Conservation (phyloP, 208 protist species). For the Trypanosoma mega region DNA sequence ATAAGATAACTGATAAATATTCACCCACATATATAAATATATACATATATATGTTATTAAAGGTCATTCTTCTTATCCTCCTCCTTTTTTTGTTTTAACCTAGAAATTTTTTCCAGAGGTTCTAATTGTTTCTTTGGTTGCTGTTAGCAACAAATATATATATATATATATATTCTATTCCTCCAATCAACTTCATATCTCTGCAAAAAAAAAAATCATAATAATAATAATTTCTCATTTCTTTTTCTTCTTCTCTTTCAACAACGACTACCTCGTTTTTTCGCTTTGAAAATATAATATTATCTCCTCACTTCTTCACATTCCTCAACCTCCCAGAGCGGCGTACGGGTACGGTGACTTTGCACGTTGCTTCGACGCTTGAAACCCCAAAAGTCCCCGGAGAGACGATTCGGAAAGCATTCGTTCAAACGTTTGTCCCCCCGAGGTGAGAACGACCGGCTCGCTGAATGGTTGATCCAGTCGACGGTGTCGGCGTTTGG, state of each 20-base stretch:
- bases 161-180: background rate
- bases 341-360: slow-evolving; percentile 22
- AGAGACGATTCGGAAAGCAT: slow-evolving; percentile 18
- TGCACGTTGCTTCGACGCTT: slow-evolving; percentile 13
- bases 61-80: too few relatives aligned
- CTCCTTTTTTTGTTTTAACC: background rate
- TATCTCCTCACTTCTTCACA: too few relatives aligned
- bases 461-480: background rate
- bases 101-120: too few relatives aligned
- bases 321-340: background rate
- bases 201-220: background rate
- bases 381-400: slow-evolving; percentile 18
- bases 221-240: too few relatives aligned
- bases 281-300: too few relatives aligned
- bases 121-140: too few relatives aligned
- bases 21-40: slow-evolving; percentile 22
- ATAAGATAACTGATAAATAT: slow-evolving; percentile 5
- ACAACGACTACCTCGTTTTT: background rate
- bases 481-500: background rate
- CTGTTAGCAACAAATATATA: too few relatives aligned
- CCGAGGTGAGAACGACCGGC: slow-evolving; percentile 3
- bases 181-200: background rate
- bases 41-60: too few relatives aligned
- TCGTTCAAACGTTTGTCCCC: slow-evolving; percentile 16
- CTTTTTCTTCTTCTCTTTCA: background rate